Conservation (phyloP, 2,329 filamentous ascomycete genomes). For the Aspergillus sp. region DNA sequence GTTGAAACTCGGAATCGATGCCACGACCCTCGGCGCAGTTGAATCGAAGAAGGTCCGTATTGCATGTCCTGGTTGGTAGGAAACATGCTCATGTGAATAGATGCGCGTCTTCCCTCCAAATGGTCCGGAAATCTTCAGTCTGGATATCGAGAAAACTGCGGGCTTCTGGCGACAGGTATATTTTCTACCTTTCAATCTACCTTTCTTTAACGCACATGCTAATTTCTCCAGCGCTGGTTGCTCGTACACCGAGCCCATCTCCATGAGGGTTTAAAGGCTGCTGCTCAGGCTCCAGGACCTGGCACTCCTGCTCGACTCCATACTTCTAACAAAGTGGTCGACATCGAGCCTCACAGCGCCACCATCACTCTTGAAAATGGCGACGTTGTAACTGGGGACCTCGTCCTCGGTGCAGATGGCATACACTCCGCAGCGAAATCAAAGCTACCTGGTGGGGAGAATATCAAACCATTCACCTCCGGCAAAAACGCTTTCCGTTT, state of each 20-base stretch:
- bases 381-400: conserved; percentile 44
- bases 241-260: conserved; percentile 56
- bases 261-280: conserved; percentile 52
- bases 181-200: not conserved
- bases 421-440: conserved; percentile 41
- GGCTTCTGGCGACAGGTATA: conserved; percentile 32
- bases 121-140: conserved; percentile 33
- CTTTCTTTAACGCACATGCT: not conserved
- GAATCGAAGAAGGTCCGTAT: conserved; percentile 23
- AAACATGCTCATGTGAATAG: conserved; percentile 4
- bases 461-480: conserved; percentile 43
- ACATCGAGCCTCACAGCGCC: conserved; percentile 43
- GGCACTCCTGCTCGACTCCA: conserved; percentile 44
- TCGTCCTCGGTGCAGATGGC: conserved; percentile 58
- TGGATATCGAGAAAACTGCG: conserved; percentile 19
- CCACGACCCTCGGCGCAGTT: conserved; percentile 43
- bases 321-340: conserved; percentile 45
- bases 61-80: too few species aligned
- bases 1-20: conserved; percentile 43
- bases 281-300: conserved; percentile 42
- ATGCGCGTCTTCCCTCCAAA: conserved; percentile 38
- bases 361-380: conserved; percentile 50
- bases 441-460: conserved; percentile 25
- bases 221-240: conserved; percentile 43
- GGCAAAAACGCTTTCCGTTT: conserved; percentile 62